These are phyloP conservation scores for Scenedesmus sp. DNA, from an alignment of 163 green algal genomes.

Conservation along the genomic window DNA sequence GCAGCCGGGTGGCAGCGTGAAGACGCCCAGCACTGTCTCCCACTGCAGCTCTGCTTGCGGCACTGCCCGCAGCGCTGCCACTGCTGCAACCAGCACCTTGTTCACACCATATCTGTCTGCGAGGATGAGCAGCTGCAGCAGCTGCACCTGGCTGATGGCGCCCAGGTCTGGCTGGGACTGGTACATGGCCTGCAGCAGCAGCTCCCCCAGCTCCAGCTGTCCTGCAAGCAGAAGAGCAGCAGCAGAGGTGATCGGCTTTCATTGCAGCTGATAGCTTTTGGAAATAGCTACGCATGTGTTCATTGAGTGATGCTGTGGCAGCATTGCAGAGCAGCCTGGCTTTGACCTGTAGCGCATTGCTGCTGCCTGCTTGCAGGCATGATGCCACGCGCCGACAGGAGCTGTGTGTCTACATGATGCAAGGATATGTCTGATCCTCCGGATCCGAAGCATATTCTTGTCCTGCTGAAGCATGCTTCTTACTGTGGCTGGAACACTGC, in stretches of 20 bases:
- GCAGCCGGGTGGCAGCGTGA: background rate
- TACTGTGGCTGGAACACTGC: background rate
- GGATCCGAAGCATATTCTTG: background rate
- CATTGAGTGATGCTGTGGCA: background rate
- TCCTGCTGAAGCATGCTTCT: background rate
- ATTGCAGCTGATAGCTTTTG: too few relatives aligned
- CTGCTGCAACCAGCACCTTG: background rate
- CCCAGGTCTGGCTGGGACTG: background rate
- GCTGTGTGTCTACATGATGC: too few relatives aligned
- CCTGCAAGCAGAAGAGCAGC: background rate
- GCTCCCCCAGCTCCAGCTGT: background rate
- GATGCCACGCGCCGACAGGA: too few relatives aligned
- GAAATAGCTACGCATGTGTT: background rate
- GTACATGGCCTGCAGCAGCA: conserved; percentile 1
- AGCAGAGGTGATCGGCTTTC: background rate
- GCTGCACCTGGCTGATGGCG: background rate
- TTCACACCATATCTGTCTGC: background rate
- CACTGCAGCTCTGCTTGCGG: background rate
- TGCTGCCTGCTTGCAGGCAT: too few relatives aligned
- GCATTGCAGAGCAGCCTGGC: too few relatives aligned
- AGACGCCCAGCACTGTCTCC: background rate
- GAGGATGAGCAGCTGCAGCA: background rate
- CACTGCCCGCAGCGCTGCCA: background rate
- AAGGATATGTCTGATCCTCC: too few relatives aligned
- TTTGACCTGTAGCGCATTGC: too few relatives aligned